Percentiles rank a stretch among this genome's conserved stretches.
These are phyloP conservation scores for Amesomyces nigricolor DNA, from an alignment of 2,329 filamentous ascomycete genomes.

Conservation along the genomic window DNA sequence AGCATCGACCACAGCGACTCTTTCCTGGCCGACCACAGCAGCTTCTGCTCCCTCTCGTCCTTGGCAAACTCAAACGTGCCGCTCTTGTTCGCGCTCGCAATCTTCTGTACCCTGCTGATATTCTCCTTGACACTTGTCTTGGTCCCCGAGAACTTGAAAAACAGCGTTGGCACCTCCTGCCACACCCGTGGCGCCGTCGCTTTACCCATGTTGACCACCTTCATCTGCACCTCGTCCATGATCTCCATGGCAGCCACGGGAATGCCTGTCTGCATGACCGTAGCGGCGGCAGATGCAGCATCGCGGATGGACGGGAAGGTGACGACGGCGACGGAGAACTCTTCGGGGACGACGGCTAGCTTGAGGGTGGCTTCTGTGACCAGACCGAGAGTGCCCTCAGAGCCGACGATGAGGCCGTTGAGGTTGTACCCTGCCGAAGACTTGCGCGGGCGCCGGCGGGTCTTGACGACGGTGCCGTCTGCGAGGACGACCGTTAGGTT, in stretches of 20 bases:
- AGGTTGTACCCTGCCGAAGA: slow-evolving; percentile 80
- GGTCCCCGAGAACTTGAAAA: slow-evolving; percentile 83
- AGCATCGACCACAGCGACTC: slow-evolving; percentile 82
- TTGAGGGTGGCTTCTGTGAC: slow-evolving; percentile 82
- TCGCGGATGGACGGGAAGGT: slow-evolving; percentile 72
- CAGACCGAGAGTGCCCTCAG: slow-evolving; percentile 73
- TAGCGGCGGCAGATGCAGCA: slow-evolving; percentile 67
- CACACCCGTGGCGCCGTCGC: slow-evolving; percentile 63
- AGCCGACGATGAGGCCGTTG: slow-evolving; percentile 72
- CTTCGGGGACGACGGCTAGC: slow-evolving; percentile 68
- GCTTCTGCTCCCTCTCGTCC: slow-evolving; percentile 62
- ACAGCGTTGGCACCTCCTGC: slow-evolving; percentile 71
- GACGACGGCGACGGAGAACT: slow-evolving; percentile 72
- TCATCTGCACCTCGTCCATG: slow-evolving; percentile 87
- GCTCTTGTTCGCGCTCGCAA: slow-evolving; percentile 60
- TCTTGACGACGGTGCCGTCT: slow-evolving; percentile 75
- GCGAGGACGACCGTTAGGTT: slow-evolving; percentile 76
- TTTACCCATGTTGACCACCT: slow-evolving; percentile 69
- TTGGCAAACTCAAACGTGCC: slow-evolving; percentile 71
- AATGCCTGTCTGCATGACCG: slow-evolving; percentile 68
- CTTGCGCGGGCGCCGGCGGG: slow-evolving; percentile 69
- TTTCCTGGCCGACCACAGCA: slow-evolving; percentile 76
- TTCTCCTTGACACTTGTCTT: slow-evolving; percentile 73
- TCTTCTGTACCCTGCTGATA: slow-evolving; percentile 60
- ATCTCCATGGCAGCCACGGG: slow-evolving; percentile 76